phyloP scores from a whole-genome alignment of 306 rosid species.

The Gastrolobium villosum region DNA sequence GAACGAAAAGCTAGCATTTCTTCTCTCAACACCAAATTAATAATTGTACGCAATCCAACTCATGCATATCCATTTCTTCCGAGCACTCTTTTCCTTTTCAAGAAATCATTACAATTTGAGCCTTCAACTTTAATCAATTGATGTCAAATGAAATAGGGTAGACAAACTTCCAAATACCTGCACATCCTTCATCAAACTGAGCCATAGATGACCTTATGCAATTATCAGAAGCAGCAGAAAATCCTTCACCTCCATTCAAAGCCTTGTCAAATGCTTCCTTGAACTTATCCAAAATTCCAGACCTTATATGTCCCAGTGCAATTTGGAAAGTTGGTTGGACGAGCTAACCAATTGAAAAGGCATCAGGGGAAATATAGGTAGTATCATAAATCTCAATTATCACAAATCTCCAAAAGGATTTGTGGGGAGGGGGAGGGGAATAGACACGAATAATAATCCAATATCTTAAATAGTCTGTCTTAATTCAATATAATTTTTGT shows the following conservation, averaged over 20 bases:
- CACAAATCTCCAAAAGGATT: slow-evolving; percentile 30
- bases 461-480: slow-evolving; percentile 30
- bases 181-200: slow-evolving; percentile 76
- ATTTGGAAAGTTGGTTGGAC: slow-evolving; percentile 82
- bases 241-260: slow-evolving; percentile 74
- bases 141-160: slow-evolving; percentile 28
- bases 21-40: not conserved
- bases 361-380: slow-evolving; percentile 12
- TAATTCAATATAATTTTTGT: slow-evolving; percentile 1
- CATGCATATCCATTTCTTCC: slow-evolving; percentile 3
- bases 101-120: not conserved
- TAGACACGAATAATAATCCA: not conserved
- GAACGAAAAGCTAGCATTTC: slow-evolving; percentile 12
- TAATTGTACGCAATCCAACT: slow-evolving; percentile 6
- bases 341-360: slow-evolving; percentile 61
- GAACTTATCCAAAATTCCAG: slow-evolving; percentile 75
- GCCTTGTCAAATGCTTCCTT: slow-evolving; percentile 88
- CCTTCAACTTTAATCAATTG: slow-evolving; percentile 33
- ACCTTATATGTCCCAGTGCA: slow-evolving; percentile 77
- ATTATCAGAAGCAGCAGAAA: slow-evolving; percentile 69
- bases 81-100: not conserved
- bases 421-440: not conserved
- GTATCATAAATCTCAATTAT: slow-evolving; percentile 13
- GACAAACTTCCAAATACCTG: slow-evolving; percentile 60
- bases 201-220: slow-evolving; percentile 61